Evolutionary conservation across 495 filamentous ascomycete genomes (phyloP).

Genomic region (Hypoxylon lienhwacheense): DNA sequence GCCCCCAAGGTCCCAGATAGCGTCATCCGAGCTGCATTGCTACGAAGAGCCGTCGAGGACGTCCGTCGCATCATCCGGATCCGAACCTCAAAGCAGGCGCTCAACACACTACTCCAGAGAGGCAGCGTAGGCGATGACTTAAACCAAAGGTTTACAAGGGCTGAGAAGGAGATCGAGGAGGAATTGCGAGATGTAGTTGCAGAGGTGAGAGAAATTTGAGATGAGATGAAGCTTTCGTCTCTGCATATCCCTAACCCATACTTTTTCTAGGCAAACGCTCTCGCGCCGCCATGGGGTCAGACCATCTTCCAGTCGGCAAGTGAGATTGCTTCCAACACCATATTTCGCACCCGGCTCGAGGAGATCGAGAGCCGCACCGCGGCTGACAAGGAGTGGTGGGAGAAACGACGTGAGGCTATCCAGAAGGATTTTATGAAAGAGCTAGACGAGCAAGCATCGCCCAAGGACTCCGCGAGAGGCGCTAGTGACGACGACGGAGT

Average conservation of each 20-base stretch:
- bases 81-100: slow-evolving; percentile 78
- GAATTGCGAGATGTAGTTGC: slow-evolving; percentile 90
- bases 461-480: slow-evolving; percentile 39
- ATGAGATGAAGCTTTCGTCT: not conserved
- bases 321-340: slow-evolving; percentile 76
- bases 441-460: slow-evolving; percentile 59
- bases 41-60: slow-evolving; percentile 87
- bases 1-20: slow-evolving; percentile 75
- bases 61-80: slow-evolving; percentile 87
- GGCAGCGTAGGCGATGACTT: slow-evolving; percentile 95
- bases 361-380: slow-evolving; percentile 71
- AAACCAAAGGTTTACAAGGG: slow-evolving; percentile 86
- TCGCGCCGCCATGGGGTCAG: slow-evolving; percentile 84
- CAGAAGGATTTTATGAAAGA: slow-evolving; percentile 83
- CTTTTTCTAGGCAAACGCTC: slow-evolving; percentile 82
- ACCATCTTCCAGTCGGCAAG: slow-evolving; percentile 91
- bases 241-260: slow-evolving; percentile 5
- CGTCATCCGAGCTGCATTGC: slow-evolving; percentile 83
- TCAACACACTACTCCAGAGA: slow-evolving; percentile 77
- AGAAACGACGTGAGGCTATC: slow-evolving; percentile 71
- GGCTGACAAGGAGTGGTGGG: slow-evolving; percentile 88
- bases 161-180: slow-evolving; percentile 97
- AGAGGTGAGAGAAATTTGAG: slow-evolving; percentile 61
- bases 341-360: slow-evolving; percentile 72
- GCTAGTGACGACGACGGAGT: slow-evolving; percentile 83